Evolutionary conservation across 2,329 filamentous ascomycete genomes (phyloP).

Genomic region (Cordyceps farinosa): DNA sequence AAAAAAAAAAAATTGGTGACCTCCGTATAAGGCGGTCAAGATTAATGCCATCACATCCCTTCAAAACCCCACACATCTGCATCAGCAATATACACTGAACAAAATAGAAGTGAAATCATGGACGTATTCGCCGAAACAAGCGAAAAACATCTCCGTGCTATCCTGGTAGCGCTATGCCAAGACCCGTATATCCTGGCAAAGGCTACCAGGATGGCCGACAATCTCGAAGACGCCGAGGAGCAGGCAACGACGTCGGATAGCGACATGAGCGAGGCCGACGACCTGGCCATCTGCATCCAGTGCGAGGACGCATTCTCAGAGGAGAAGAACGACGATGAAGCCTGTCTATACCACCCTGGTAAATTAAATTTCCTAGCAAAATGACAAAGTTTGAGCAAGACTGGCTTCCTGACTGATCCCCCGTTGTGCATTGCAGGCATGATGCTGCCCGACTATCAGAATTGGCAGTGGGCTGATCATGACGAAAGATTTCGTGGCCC

Average conservation of each 20-base stretch:
- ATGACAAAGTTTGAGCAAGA: too few relatives aligned
- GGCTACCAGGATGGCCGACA: not conserved
- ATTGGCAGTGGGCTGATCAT: not conserved
- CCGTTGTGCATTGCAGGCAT: too few relatives aligned
- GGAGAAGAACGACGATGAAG: not conserved
- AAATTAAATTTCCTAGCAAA: not conserved
- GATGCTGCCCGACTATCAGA: not conserved
- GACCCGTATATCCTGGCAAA: not conserved
- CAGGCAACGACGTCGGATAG: not conserved
- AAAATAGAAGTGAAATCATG: not conserved
- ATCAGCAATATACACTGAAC: not conserved
- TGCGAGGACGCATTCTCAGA: not conserved
- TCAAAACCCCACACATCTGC: constrained; percentile 16
- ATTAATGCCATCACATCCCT: constrained; percentile 1
- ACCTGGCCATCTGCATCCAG: not conserved
- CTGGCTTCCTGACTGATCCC: too few relatives aligned
- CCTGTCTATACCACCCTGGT: not conserved
- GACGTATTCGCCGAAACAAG: not conserved
- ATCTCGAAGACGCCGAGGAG: not conserved
- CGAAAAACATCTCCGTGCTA: not conserved
- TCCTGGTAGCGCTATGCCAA: not conserved
- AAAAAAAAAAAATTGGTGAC: too few relatives aligned
- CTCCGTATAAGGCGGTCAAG: too few relatives aligned
- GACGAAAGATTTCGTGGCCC: not conserved
- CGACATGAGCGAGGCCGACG: not conserved